These are phyloP conservation scores for Porpolomopsis calyptriformis DNA, from an alignment of 768 basidiomycete genomes.

Conservation along the genomic window DNA sequence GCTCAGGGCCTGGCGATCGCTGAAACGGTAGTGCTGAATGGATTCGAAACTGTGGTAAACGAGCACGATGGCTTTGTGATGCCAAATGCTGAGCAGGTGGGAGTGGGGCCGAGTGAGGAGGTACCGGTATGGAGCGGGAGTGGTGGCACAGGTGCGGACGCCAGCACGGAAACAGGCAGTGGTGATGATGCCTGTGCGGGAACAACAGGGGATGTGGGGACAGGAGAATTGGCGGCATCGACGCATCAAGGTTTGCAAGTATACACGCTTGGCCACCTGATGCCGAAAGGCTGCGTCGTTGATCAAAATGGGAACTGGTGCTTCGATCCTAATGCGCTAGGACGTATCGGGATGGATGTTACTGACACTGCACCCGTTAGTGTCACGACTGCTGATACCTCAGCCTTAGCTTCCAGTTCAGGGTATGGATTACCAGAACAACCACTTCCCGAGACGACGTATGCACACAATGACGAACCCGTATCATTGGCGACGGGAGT, in stretches of 20 bases:
- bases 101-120: too few species aligned
- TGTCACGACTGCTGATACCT: constrained; percentile 7
- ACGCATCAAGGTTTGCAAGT: constrained; percentile 65
- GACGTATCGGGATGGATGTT: too few species aligned
- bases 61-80: neutral
- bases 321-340: constrained; percentile 34
- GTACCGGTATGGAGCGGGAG: too few species aligned
- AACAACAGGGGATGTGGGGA: constrained; percentile 6
- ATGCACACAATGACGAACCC: neutral
- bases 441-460: constrained; percentile 3
- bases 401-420: neutral
- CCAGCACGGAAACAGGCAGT: too few species aligned
- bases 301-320: constrained; percentile 53
- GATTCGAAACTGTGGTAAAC: neutral
- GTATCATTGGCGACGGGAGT: neutral
- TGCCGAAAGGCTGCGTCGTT: constrained; percentile 44
- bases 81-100: too few species aligned
- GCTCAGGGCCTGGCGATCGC: constrained; percentile 13
- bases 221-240: constrained; percentile 1
- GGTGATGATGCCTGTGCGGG: too few species aligned
- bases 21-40: constrained; percentile 8
- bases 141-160: too few species aligned
- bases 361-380: constrained; percentile 12
- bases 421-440: neutral
- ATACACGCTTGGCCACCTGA: constrained; percentile 68